Evolutionary conservation across 2,329 filamentous ascomycete species (phyloP), one percentile per base, ranked within the genome.

Genomic region (Colletotrichum sp.): DNA sequence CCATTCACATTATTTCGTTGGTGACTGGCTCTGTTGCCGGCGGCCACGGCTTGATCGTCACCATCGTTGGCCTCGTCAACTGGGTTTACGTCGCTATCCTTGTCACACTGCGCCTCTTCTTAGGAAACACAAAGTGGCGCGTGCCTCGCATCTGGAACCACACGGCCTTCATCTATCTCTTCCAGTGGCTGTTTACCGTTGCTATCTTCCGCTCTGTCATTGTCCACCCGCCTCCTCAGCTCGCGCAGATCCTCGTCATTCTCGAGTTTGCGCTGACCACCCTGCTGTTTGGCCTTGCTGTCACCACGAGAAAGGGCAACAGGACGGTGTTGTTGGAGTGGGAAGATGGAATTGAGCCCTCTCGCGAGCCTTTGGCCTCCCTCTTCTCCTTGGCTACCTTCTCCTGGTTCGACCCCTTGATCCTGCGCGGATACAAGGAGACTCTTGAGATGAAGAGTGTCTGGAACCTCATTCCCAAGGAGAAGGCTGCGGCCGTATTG

Each of bases 261-360:
- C 85, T 91, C 75, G 93, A 98, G 80, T 98, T 98, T 81, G 87
- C 88, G 2, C 87, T 98, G 75, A 92, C 91, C 8, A 93, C 94
- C 1, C 82, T 98, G 15, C 90, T 99, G 15, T 93, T 96, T 69
- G 83, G 91, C 61, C 93, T 98, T 82, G 92, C 95, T 59, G 85
- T 98, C 72, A 94, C 93, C 68, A 98, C 95, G 77, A 93, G 97
- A 78, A 97, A 96, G 86, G 97, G 97, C 60, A 98, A 98, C 84
- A 97, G 95, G 84, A 92, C 94, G 5, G 94, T 99, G 15, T 85
- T 96, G 61, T 84, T 98, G 81, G 95, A 98, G 84, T 96, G 96
- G 88, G 96, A 98, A 84, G 95, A 94, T 76, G 94, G 94, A 36
- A 91, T 99, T 68, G 92, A 96, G 81, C 97, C 97, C 25, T 96